These are phyloP conservation scores for Venturia aucupariae DNA, from an alignment of 2,329 filamentous ascomycete species.

Conservation along the genomic window DNA sequence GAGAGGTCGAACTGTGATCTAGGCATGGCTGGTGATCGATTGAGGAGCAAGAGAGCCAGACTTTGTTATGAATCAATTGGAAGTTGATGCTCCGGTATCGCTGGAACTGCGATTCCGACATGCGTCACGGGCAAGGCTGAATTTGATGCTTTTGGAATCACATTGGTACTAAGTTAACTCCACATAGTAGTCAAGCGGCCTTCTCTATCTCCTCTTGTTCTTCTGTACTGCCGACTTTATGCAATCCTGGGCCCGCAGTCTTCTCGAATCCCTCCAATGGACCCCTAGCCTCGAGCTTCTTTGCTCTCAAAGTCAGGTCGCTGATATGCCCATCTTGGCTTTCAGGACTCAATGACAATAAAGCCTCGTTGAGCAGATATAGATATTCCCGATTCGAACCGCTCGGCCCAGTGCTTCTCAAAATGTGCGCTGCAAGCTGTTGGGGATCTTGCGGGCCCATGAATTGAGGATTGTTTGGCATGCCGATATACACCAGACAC, in stretches of 20 bases:
- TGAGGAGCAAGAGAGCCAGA: neutral
- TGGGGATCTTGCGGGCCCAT: conserved; percentile 73
- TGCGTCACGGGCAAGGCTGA: neutral
- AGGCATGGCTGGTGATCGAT: neutral
- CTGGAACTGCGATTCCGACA: neutral
- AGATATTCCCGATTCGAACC: conserved; percentile 88
- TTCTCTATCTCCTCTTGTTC: conserved; percentile 54
- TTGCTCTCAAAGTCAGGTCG: conserved; percentile 67
- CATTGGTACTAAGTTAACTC: neutral
- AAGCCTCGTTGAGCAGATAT: conserved; percentile 64
- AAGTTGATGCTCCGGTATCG: neutral
- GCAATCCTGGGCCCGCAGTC: conserved; percentile 23
- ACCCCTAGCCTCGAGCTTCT: conserved; percentile 46
- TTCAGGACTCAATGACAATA: conserved; percentile 62
- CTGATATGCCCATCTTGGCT: conserved; percentile 77
- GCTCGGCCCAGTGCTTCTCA: conserved; percentile 67
- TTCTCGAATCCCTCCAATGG: conserved; percentile 14
- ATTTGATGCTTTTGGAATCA: neutral
- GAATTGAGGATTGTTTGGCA: conserved; percentile 89
- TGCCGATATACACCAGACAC: conserved; percentile 85
- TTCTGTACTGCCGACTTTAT: conserved; percentile 41
- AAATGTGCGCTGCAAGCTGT: conserved; percentile 70
- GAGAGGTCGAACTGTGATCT: conserved; percentile 35
- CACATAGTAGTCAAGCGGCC: conserved; percentile 1
- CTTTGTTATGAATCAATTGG: neutral